Base-by-base conservation (phyloP, 371 early-diverging fungal species). In the Syncephalastrum sp. region DNA sequence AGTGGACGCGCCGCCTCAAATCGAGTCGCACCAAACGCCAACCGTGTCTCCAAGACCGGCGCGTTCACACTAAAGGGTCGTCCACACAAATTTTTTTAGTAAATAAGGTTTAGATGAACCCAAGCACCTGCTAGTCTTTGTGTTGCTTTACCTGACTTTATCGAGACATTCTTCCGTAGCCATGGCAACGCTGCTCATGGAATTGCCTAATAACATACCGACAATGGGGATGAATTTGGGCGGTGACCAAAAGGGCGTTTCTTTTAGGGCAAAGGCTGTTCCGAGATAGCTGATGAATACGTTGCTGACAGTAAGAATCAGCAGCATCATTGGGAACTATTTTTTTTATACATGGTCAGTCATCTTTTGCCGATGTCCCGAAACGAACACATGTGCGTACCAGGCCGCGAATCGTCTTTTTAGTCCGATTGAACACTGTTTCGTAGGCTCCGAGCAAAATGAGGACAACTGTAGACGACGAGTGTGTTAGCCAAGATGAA, bases 131-230 rank as follows among this genome's bases (percentile, higher is more conserved):
- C 25, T 17, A 24, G 16, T 44, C 33, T 29, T 17, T 17, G 50
- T 42, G 44, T 54, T 17, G 5, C 41, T 59, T 63, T 63, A 72
- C 70, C 77, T 76, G 46, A 86, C 65, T 53, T 83, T 79, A 24
- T 82, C 79, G 54, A 92, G 76, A 29, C 86, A 83, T 17, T 79
- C 65, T 27, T 83, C 84, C 29, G 89, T 72, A 0, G 90, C 92
- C 57, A 95, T 78, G 2, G 94, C 87, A 38, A 91, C 84, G 25
- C 87, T 92, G 10, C 90, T 84, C 86, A 94, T 92, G 24, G 85
- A 79, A 61, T 91, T 93, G 29, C 93, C 94, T 7, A 93, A 73
- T 13, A 94, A 58, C 91, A 93, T 92, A 17, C 95, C 96, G 13
- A 94, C 62, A 33, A 90, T 89, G 16, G 96, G 94, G 42, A 95